These are phyloP conservation scores for Xylariaceae sp. DNA, from an alignment of 2,329 filamentous ascomycete species.

Conservation along the genomic window DNA sequence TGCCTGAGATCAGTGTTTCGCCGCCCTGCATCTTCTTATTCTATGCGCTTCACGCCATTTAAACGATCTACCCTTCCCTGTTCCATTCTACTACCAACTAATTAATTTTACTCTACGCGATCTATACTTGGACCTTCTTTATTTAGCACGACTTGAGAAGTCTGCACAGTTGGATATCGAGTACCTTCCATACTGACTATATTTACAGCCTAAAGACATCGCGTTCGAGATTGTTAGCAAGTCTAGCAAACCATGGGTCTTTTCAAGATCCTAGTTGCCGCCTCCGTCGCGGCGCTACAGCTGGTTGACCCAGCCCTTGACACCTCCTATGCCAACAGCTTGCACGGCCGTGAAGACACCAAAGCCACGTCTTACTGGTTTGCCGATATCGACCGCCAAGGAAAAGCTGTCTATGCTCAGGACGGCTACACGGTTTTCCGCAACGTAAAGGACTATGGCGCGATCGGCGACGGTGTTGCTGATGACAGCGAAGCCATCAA, in stretches of 20 bases:
- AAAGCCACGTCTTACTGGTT: slow-evolving; percentile 64
- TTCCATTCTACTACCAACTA: neutral
- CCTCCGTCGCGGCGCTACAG: slow-evolving; percentile 24
- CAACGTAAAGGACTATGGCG: slow-evolving; percentile 74
- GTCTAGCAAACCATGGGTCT: slow-evolving; percentile 28
- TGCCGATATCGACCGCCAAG: slow-evolving; percentile 64
- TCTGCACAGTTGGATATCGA: slow-evolving; percentile 4
- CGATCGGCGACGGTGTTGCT: slow-evolving; percentile 61
- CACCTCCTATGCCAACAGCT: slow-evolving; percentile 17
- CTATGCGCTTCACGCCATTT: neutral
- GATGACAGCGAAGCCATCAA: slow-evolving; percentile 93
- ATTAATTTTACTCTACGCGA: no score
- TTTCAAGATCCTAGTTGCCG: slow-evolving; percentile 25
- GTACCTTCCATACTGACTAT: slow-evolving; percentile 7
- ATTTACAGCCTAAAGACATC: slow-evolving; percentile 3
- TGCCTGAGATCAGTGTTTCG: neutral
- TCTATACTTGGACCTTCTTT: no score
- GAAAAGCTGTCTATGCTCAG: slow-evolving; percentile 59
- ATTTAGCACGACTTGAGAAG: no score
- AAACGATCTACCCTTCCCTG: neutral
- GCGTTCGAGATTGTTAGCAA: slow-evolving; percentile 20
- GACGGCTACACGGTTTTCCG: slow-evolving; percentile 67
- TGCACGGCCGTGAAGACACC: slow-evolving; percentile 23
- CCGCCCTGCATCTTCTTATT: neutral
- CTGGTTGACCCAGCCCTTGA: slow-evolving; percentile 21